Evolutionary conservation across 306 rosid genomes (phyloP).

Genomic region (Lithocarpus polystachyus): DNA sequence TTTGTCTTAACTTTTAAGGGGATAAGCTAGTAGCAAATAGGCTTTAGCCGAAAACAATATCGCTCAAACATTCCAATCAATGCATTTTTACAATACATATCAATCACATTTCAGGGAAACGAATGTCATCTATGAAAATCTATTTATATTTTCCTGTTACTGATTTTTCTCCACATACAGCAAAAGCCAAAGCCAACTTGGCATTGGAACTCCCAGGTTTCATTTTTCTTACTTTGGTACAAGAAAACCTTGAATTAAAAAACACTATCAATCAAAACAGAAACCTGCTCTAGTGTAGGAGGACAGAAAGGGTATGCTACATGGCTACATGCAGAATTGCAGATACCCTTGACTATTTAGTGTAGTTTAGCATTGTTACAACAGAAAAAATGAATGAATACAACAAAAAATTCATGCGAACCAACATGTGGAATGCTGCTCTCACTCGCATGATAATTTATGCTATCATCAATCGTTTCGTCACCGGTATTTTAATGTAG

Average conservation of each 20-base stretch:
- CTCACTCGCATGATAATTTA: not conserved
- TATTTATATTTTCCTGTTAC: not conserved
- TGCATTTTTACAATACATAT: not conserved
- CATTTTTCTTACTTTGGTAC: not conserved
- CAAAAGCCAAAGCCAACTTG: not conserved
- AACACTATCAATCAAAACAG: too few relatives aligned
- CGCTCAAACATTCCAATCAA: not conserved
- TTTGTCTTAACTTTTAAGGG: too few relatives aligned
- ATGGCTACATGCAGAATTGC: slow-evolving; percentile 16
- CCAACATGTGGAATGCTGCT: not conserved
- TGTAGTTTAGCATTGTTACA: slow-evolving; percentile 4
- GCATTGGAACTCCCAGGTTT: not conserved
- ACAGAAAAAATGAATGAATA: slow-evolving; percentile 35
- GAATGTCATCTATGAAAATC: not conserved
- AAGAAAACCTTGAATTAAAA: not conserved
- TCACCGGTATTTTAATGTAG: slow-evolving; percentile 53
- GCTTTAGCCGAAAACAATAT: too few relatives aligned
- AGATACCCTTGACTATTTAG: not conserved
- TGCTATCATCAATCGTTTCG: slow-evolving; percentile 7
- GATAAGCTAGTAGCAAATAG: too few relatives aligned
- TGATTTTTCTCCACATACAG: not conserved
- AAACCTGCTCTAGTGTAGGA: not conserved
- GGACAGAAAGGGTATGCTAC: not conserved
- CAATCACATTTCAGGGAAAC: too few relatives aligned
- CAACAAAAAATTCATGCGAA: slow-evolving; percentile 15